Evolutionary conservation across 306 rosid genomes (phyloP).

Genomic region (Medicago arabica): DNA sequence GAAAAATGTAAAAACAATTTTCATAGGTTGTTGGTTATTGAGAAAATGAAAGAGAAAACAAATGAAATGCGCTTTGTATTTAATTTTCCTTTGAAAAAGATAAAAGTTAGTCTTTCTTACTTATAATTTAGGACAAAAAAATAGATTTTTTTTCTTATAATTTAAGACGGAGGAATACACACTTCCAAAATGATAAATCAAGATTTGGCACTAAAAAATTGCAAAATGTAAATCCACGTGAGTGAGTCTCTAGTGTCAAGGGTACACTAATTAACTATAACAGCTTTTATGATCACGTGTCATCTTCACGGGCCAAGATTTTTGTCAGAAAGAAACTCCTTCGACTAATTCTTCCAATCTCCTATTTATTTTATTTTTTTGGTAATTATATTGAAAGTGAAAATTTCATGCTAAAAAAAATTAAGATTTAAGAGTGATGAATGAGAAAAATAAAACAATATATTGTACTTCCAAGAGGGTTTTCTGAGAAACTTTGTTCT

Average conservation of each 20-base stretch:
- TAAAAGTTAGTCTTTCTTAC: no score
- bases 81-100: no score
- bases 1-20: no score
- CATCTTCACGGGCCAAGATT: slow-evolving; percentile 80
- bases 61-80: no score
- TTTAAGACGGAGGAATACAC: no score
- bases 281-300: slow-evolving; percentile 84
- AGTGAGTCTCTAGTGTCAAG: slow-evolving; percentile 81
- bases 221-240: slow-evolving; percentile 61
- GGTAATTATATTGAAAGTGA: slow-evolving; percentile 13
- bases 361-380: not conserved
- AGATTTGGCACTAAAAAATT: slow-evolving; percentile 47
- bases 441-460: slow-evolving; percentile 9
- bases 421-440: not conserved
- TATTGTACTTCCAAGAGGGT: slow-evolving; percentile 19
- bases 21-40: no score
- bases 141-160: no score
- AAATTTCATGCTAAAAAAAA: not conserved
- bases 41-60: no score
- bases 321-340: slow-evolving; percentile 20
- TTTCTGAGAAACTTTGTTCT: slow-evolving; percentile 23
- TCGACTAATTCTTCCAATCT: slow-evolving; percentile 52
- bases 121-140: no score
- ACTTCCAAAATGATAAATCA: no score
- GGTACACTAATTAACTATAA: slow-evolving; percentile 79